Evolutionary conservation across 441 rosid genomes (phyloP).

Genomic region (Adansonia grandidieri): DNA sequence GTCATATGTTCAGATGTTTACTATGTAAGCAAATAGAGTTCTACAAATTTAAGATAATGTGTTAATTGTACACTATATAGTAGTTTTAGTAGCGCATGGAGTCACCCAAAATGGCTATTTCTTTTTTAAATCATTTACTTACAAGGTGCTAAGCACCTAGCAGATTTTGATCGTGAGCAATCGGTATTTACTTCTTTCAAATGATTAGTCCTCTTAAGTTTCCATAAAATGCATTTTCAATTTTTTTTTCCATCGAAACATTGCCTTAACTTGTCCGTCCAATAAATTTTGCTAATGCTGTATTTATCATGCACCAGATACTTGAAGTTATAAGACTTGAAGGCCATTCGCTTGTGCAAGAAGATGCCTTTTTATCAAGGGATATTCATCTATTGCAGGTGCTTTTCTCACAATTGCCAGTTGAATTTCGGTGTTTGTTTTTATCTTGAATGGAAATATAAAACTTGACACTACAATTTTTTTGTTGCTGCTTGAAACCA

Average conservation of each 20-base stretch:
- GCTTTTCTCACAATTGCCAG: neutral
- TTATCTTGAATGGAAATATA: neutral
- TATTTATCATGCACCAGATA: slow-evolving; percentile 47
- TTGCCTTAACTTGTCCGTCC: neutral
- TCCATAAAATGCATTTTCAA: neutral
- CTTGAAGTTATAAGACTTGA: slow-evolving; percentile 94
- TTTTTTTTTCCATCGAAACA: neutral
- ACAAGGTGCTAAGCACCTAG: neutral
- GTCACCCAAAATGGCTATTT: neutral
- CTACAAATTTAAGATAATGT: neutral
- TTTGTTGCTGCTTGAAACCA: neutral
- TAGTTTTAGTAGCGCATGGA: neutral
- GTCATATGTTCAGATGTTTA: neutral
- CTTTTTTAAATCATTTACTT: neutral
- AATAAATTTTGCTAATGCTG: slow-evolving; percentile 13
- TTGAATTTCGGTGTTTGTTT: slow-evolving; percentile 4
- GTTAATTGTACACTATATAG: neutral
- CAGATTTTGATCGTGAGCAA: neutral
- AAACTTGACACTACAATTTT: neutral
- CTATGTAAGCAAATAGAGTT: neutral
- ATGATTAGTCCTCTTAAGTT: neutral
- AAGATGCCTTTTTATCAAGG: slow-evolving; percentile 83
- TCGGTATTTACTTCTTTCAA: neutral
- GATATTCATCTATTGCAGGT: slow-evolving; percentile 98
- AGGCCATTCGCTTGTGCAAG: slow-evolving; percentile 90